These are phyloP conservation scores for Lachnellula cervina DNA, from an alignment of 2,329 filamentous ascomycete genomes.

Conservation along the genomic window DNA sequence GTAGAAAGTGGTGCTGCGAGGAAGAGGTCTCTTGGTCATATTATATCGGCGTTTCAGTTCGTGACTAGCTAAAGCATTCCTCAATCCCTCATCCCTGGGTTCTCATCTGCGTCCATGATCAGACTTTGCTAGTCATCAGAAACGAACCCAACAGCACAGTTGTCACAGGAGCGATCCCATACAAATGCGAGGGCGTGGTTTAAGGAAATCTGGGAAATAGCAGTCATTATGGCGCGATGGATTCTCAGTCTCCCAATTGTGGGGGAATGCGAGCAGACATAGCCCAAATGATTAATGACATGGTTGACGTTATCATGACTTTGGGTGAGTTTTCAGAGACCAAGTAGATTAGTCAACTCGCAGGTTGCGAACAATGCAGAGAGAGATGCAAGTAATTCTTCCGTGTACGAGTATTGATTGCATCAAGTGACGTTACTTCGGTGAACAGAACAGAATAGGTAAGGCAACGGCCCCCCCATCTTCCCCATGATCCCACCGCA, in stretches of 20 bases:
- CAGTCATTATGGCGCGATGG: slow-evolving; percentile 16
- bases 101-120: slow-evolving; percentile 20
- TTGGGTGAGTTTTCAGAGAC: slow-evolving; percentile 24
- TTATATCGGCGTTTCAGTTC: slow-evolving; percentile 30
- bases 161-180: slow-evolving; percentile 21
- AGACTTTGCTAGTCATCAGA: slow-evolving; percentile 23
- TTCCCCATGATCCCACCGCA: no score
- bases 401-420: background rate
- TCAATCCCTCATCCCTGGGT: slow-evolving; percentile 18
- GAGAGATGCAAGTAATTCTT: slow-evolving; percentile 20
- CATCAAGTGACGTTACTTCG: slow-evolving; percentile 2
- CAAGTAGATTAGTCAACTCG: slow-evolving; percentile 27
- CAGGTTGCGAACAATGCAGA: slow-evolving; percentile 29
- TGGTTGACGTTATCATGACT: slow-evolving; percentile 15
- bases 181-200: slow-evolving; percentile 10
- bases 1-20: slow-evolving; percentile 38
- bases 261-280: slow-evolving; percentile 12
- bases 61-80: slow-evolving; percentile 25
- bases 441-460: background rate
- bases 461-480: background rate
- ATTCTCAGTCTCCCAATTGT: slow-evolving; percentile 16
- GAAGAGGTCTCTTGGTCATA: slow-evolving; percentile 28
- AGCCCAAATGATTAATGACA: slow-evolving; percentile 5
- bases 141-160: slow-evolving; percentile 21
- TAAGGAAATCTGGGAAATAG: slow-evolving; percentile 16